A percentile compares a stretch with the other conserved stretches of the same genome.
Conservation (phyloP, 441 rosid genomes). For the Erodium moschatum region DNA sequence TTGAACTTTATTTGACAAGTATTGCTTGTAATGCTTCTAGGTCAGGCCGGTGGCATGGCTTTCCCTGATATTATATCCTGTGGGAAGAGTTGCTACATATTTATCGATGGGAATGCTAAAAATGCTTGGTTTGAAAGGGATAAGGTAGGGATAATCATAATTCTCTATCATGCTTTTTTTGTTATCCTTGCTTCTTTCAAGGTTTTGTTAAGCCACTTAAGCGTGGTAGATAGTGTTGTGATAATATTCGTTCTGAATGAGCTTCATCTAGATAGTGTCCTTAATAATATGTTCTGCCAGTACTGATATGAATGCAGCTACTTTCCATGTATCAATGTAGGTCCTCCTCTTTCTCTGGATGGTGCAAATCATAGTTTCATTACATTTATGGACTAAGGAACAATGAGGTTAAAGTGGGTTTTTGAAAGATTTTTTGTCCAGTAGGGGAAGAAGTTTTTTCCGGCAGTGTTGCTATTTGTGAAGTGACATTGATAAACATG, state of each 20-base stretch:
- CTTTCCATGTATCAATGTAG: neutral
- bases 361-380: neutral
- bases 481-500: too few relatives aligned
- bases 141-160: constrained; percentile 49
- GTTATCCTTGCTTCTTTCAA: constrained; percentile 12
- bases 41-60: constrained; percentile 99
- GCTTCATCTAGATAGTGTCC: neutral
- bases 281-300: neutral
- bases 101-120: constrained; percentile 96
- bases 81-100: constrained; percentile 86
- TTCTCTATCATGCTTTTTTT: constrained; percentile 1
- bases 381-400: neutral
- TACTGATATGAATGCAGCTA: neutral
- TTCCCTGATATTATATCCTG: constrained; percentile 85
- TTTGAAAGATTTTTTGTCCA: neutral
- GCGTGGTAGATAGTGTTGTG: neutral
- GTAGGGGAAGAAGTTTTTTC: too few relatives aligned
- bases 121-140: constrained; percentile 84
- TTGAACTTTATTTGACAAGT: constrained; percentile 25
- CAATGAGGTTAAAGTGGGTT: neutral
- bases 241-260: neutral
- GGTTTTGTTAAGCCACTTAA: constrained; percentile 1
- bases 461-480: too few relatives aligned
- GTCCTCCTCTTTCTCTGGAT: neutral
- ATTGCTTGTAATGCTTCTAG: constrained; percentile 50